phyloP scores from a whole-genome alignment of 2,329 filamentous ascomycete genomes.

The Diaporthe vexans region DNA sequence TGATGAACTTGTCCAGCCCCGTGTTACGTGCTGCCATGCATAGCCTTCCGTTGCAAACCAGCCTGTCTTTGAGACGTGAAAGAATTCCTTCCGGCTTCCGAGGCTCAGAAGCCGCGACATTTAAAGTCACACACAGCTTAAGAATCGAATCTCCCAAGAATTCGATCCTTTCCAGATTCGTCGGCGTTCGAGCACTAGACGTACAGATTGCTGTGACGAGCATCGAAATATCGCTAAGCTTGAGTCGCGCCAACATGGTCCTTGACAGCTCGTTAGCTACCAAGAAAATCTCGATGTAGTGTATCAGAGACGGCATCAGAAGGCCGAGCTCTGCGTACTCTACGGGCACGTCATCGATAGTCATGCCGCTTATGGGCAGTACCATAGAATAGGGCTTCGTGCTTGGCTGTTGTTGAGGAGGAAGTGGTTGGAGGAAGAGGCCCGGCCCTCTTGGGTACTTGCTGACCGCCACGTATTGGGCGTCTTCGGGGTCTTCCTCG shows the following conservation, averaged over 20 bases:
- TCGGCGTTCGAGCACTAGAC: slow-evolving; percentile 68
- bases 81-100: slow-evolving; percentile 84
- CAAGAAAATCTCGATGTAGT: slow-evolving; percentile 76
- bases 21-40: slow-evolving; percentile 72
- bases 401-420: slow-evolving; percentile 46
- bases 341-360: slow-evolving; percentile 62
- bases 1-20: slow-evolving; percentile 80
- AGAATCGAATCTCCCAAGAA: slow-evolving; percentile 89
- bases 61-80: slow-evolving; percentile 74
- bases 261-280: slow-evolving; percentile 72
- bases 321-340: slow-evolving; percentile 65
- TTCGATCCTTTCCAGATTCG: slow-evolving; percentile 87
- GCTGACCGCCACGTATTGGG: slow-evolving; percentile 62
- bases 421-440: slow-evolving; percentile 63
- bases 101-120: slow-evolving; percentile 72
- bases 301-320: slow-evolving; percentile 80
- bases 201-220: slow-evolving; percentile 80
- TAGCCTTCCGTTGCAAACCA: slow-evolving; percentile 83
- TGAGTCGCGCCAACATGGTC: slow-evolving; percentile 66
- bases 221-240: slow-evolving; percentile 66
- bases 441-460: slow-evolving; percentile 70
- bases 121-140: slow-evolving; percentile 79
- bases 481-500: slow-evolving; percentile 57
- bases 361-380: slow-evolving; percentile 63
- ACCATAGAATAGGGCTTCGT: slow-evolving; percentile 59